Base-by-base conservation (phyloP, 192 early-diverging fungal species). In the Podila verticillata region DNA sequence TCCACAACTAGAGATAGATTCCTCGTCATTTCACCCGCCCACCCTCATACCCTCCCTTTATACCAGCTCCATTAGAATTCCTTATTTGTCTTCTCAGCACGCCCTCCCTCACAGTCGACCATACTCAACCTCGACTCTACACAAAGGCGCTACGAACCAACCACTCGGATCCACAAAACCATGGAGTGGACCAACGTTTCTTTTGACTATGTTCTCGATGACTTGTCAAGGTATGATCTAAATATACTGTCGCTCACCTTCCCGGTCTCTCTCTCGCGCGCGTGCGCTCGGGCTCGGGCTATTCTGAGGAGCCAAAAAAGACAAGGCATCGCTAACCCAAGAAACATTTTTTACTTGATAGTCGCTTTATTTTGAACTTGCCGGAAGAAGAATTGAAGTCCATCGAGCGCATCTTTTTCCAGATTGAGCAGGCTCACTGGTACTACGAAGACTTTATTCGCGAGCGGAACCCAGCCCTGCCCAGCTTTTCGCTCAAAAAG, bases 361-460 rank as follows among this genome's bases (percentile, higher is more conserved):
- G 89, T 83, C 96, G 98, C n/a, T 99, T 99, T 86, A 97, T 99
- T 68, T 96, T 99, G 83, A 99, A 99, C 82, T 92, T 99, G 8
- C 98, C 98, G 10, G 92, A 96, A 39, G 97, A 96, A 82, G 98
- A 99, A 84, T 86, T 98, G 13, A 79, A 91, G 10, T 93, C 95
- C n/a, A 90, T 98, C n/a, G 96, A 96, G 70, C 88, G 98, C 13
- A 96, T 99, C 65, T 97, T 94, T 68, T 99, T 99, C 75, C 98
- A 99, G 84, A 97, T 99, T 35, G 98, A 99, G 80, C 96, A 96
- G 83, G 98, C 98, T 10, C 96, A 97, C 77, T 99, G 98, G 98
- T 98, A 94, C 83, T 99, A 98, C 84, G 95, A 97, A 75, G 98
- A 99, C 83, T 98, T 98, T 89, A 89, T 96, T n/a, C 89, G 97